A percentile compares a stretch with the other conserved stretches of the same genome.
These are phyloP conservation scores for Populus ilicifolia DNA, from an alignment of 345 rosid genomes.

Conservation along the genomic window DNA sequence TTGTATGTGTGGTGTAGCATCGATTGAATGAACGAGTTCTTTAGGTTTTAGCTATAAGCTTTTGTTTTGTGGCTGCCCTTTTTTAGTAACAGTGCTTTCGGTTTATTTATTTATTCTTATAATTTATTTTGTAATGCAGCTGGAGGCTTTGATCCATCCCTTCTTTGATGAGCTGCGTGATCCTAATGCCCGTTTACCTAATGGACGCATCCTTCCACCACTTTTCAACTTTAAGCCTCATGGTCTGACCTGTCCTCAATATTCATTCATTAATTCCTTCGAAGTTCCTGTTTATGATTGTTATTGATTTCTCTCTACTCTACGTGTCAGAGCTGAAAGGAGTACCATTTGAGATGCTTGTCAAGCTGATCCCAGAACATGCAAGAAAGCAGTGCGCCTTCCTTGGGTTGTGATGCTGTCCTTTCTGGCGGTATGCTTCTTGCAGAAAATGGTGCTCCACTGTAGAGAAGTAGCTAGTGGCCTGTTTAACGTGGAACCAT, in stretches of 20 bases:
- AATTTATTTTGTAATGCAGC: conserved; percentile 32
- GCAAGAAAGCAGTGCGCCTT: conserved; percentile 80
- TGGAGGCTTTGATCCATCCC: conserved; percentile 85
- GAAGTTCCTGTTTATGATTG: not conserved
- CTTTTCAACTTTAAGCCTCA: conserved; percentile 88
- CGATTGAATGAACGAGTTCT: not conserved
- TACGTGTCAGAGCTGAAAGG: conserved; percentile 70
- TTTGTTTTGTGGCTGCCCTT: not conserved
- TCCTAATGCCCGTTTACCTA: conserved; percentile 67
- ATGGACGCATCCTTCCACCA: conserved; percentile 90
- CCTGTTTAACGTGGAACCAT: conserved; percentile 8
- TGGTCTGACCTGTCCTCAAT: conserved; percentile 37
- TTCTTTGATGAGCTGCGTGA: conserved; percentile 97
- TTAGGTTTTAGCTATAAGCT: not conserved
- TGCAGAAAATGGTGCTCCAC: conserved; percentile 18
- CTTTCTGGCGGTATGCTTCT: conserved; percentile 29
- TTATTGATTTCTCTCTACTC: not conserved
- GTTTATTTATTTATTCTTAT: not conserved
- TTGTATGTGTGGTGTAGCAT: not conserved
- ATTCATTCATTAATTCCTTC: not conserved
- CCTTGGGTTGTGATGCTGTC: conserved; percentile 52
- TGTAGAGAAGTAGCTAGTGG: conserved; percentile 25
- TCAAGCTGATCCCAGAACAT: conserved; percentile 75
- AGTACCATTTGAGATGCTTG: conserved; percentile 58
- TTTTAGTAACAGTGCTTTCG: not conserved